Conservation (phyloP, 331 rosid genomes). For the Quercus tomentella region DNA sequence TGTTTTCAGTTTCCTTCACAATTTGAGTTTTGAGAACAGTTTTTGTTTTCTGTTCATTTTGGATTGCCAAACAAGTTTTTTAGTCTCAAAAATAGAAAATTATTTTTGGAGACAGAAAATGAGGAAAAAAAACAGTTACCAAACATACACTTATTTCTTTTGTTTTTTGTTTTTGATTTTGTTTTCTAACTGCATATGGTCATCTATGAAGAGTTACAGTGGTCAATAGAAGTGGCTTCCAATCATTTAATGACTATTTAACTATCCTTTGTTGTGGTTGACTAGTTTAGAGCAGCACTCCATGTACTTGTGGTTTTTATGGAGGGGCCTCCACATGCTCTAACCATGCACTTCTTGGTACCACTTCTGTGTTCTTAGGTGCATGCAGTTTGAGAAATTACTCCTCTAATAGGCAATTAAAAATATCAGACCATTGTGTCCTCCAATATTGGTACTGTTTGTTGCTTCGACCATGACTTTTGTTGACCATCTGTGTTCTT, state of each 20-base stretch:
- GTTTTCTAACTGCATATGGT: not conserved
- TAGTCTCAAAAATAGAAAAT: no score
- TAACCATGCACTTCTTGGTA: not conserved
- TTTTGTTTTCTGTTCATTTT: no score
- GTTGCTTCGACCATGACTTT: not conserved
- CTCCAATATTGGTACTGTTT: not conserved
- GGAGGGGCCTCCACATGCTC: not conserved
- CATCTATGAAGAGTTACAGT: not conserved
- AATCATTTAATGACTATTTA: not conserved
- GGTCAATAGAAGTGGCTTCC: not conserved
- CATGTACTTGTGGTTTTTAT: not conserved
- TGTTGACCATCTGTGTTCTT: not conserved
- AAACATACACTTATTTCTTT: not conserved
- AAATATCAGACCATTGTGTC: not conserved
- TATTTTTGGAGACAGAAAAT: no score
- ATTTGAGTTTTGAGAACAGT: no score
- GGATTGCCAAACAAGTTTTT: no score
- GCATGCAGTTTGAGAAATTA: not conserved
- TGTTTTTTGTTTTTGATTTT: not conserved
- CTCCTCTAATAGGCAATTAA: not conserved
- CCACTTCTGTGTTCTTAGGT: not conserved
- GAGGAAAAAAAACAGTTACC: no score
- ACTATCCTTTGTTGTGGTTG: not conserved
- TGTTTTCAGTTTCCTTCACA: no score
- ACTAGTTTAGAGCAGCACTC: not conserved